These are phyloP conservation scores for Chaetomidium leptoderma DNA, from an alignment of 495 filamentous ascomycete genomes.

Conservation along the genomic window DNA sequence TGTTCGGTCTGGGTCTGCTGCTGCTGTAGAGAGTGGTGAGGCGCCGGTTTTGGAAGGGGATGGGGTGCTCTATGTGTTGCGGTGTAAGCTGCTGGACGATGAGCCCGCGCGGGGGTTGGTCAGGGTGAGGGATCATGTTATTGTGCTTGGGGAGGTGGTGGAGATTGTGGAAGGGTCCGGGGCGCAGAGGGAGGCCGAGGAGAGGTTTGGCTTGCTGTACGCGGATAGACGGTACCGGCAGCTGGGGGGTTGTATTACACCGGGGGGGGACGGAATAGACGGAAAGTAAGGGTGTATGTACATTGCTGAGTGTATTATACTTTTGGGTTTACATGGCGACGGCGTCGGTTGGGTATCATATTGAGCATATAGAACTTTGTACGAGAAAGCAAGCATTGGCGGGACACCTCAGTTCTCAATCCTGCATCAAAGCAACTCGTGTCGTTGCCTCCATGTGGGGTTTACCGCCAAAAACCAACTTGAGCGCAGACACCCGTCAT, in stretches of 20 bases:
- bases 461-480: background rate
- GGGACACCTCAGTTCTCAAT: background rate
- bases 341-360: constrained; percentile 18
- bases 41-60: constrained; percentile 33
- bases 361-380: no score
- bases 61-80: constrained; percentile 42
- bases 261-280: constrained; percentile 5
- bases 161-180: constrained; percentile 35
- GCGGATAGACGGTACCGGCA: constrained; percentile 41
- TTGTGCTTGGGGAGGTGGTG: constrained; percentile 52
- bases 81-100: constrained; percentile 37
- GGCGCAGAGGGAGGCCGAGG: constrained; percentile 5
- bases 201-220: constrained; percentile 40
- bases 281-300: background rate
- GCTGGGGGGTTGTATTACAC: constrained; percentile 33
- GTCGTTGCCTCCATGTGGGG: background rate
- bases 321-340: constrained; percentile 7
- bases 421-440: background rate
- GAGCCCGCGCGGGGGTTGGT: constrained; percentile 36
- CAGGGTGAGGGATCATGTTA: constrained; percentile 49
- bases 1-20: constrained; percentile 1
- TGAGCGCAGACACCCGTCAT: background rate
- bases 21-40: background rate
- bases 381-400: background rate
- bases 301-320: background rate